Percentiles rank a stretch among this genome's conserved stretches.
phyloP scores from a whole-genome alignment of 306 rosid genomes.

The Quercus engelmannii region DNA sequence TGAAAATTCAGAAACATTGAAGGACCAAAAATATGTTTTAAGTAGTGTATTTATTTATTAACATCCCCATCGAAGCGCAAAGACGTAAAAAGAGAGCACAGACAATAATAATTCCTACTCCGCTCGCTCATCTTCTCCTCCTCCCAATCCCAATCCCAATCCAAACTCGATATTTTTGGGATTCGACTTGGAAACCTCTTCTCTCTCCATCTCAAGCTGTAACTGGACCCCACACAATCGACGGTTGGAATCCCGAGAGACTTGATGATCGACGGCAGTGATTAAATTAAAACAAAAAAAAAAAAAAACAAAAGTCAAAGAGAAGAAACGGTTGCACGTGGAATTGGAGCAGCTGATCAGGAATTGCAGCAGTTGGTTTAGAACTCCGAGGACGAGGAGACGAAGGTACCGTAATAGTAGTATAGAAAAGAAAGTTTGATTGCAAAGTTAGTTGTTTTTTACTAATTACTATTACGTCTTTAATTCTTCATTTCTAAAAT shows the following conservation, averaged over 20 bases:
- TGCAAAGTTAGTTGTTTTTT: too few relatives aligned
- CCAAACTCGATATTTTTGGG: background rate
- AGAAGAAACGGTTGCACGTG: background rate
- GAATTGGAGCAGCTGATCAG: conserved; percentile 16
- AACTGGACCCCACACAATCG: conserved; percentile 7
- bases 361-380: background rate
- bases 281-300: background rate
- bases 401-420: too few relatives aligned
- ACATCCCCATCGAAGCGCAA: too few relatives aligned
- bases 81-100: too few relatives aligned
- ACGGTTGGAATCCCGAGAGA: conserved; percentile 10
- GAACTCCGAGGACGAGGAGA: background rate
- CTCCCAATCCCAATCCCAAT: too few relatives aligned
- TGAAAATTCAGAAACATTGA: too few relatives aligned
- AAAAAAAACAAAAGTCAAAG: too few relatives aligned
- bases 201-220: background rate
- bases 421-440: too few relatives aligned
- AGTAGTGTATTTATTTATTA: too few relatives aligned
- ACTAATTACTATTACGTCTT: too few relatives aligned
- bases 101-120: background rate
- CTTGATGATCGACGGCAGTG: conserved; percentile 13
- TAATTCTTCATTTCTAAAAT: too few relatives aligned
- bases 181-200: background rate
- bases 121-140: background rate
- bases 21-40: too few relatives aligned